Conservation (phyloP, 106 monocot species). For the Dendrobium chrysotoxum region DNA sequence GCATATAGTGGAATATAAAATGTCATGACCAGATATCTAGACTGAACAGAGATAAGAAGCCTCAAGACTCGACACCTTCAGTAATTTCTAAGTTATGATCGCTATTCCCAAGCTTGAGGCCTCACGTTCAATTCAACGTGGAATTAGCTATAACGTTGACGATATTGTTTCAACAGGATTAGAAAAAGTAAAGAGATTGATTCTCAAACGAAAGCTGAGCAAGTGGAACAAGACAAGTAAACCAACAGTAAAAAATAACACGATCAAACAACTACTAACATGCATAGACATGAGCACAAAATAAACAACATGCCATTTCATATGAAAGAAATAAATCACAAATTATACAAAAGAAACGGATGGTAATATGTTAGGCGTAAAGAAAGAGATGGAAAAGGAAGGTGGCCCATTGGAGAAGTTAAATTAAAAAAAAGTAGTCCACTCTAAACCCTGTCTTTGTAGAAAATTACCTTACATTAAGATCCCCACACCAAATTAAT, state of each 20-base stretch:
- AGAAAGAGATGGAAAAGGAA: background rate
- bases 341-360: background rate
- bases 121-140: background rate
- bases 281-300: background rate
- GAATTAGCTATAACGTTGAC: background rate
- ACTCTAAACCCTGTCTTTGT: background rate
- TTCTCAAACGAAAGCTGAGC: background rate
- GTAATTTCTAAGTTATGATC: background rate
- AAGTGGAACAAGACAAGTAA: background rate
- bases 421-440: background rate
- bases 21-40: background rate
- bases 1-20: constrained; percentile 13
- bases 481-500: constrained; percentile 94
- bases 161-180: background rate
- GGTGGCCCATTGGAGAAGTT: background rate
- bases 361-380: background rate
- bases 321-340: background rate
- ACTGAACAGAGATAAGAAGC: background rate
- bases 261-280: background rate
- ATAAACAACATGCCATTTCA: background rate
- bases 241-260: constrained; percentile 1
- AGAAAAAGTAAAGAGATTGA: background rate
- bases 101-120: background rate
- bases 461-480: constrained; percentile 86
- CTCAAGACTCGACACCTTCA: background rate